phyloP scores from a whole-genome alignment of 345 rosid genomes.

The Raphanus raphanistrum region DNA sequence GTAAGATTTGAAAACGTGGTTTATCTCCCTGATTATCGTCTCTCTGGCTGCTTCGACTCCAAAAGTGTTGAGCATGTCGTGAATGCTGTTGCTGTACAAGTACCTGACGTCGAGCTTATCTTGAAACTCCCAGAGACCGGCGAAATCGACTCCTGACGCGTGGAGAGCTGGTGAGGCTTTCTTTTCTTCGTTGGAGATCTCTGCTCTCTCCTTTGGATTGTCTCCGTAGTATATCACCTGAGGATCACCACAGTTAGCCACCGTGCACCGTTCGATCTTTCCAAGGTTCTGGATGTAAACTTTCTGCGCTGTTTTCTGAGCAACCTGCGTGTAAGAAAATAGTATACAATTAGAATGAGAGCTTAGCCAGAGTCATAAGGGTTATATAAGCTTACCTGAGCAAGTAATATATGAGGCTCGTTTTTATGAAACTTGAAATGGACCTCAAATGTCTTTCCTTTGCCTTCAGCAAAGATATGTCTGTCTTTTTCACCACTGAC shows the following conservation, averaged over 20 bases:
- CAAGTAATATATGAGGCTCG: constrained; percentile 83
- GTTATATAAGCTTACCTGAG: constrained; percentile 60
- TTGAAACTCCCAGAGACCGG: constrained; percentile 64
- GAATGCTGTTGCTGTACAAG: constrained; percentile 75
- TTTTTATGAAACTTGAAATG: constrained; percentile 56
- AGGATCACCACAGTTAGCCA: constrained; percentile 53
- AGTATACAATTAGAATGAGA: background rate
- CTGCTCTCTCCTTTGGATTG: constrained; percentile 65
- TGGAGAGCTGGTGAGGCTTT: constrained; percentile 64
- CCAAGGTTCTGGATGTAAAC: constrained; percentile 87
- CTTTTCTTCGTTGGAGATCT: constrained; percentile 53
- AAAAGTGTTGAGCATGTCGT: constrained; percentile 67
- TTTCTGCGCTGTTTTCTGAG: constrained; percentile 76
- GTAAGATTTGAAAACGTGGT: constrained; percentile 74
- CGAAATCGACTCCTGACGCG: constrained; percentile 73
- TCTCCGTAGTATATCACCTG: constrained; percentile 84
- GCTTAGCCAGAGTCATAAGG: constrained; percentile 8
- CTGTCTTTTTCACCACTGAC: constrained; percentile 43
- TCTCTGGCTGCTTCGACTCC: constrained; percentile 99
- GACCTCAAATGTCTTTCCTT: constrained; percentile 60
- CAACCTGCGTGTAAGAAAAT: constrained; percentile 46
- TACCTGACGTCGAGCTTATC: constrained; percentile 75
- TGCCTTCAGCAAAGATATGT: constrained; percentile 45
- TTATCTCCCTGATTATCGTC: constrained; percentile 80
- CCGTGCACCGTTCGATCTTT: constrained; percentile 65